phyloP scores from a whole-genome alignment of 164 flowering plant species.

The Dillenia suffruticosa region DNA sequence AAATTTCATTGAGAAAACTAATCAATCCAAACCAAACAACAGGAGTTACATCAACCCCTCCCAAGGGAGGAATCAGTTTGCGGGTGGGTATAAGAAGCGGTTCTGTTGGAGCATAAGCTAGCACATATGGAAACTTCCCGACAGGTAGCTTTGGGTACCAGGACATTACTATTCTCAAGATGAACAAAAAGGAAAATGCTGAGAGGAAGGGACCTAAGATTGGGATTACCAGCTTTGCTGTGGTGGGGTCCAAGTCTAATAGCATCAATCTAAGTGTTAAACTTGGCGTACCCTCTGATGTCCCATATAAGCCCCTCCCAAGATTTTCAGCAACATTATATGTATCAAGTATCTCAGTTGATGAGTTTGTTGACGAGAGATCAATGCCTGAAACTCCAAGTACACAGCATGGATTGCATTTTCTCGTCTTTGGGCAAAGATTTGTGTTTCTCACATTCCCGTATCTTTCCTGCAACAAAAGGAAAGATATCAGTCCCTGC shows the following conservation, averaged over 20 bases:
- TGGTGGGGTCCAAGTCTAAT: conserved; percentile 75
- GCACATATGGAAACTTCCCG: conserved; percentile 80
- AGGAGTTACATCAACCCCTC: conserved; percentile 96
- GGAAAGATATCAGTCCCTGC: too few relatives aligned
- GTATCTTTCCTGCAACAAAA: conserved; percentile 1
- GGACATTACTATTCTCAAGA: conserved; percentile 90
- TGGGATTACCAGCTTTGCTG: conserved; percentile 72
- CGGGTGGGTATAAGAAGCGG: conserved; percentile 73
- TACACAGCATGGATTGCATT: conserved; percentile 8
- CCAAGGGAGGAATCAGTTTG: conserved; percentile 87
- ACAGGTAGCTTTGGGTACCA: conserved; percentile 99
- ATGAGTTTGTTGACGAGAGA: conserved; percentile 4
- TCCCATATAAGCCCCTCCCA: neutral
- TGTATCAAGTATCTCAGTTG: neutral
- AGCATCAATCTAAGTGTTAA: conserved; percentile 22
- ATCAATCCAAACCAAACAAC: conserved; percentile 95
- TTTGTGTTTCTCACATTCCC: neutral
- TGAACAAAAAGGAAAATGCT: conserved; percentile 70
- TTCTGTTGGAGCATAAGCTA: conserved; percentile 95
- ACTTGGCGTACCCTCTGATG: conserved; percentile 11
- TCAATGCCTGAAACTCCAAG: conserved; percentile 6
- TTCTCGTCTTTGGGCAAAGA: neutral
- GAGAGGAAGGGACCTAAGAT: conserved; percentile 80
- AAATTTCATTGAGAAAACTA: conserved; percentile 80
- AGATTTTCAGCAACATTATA: conserved; percentile 1